Conservation (phyloP, 306 rosid genomes). For the Sechiopsis laciniata region DNA sequence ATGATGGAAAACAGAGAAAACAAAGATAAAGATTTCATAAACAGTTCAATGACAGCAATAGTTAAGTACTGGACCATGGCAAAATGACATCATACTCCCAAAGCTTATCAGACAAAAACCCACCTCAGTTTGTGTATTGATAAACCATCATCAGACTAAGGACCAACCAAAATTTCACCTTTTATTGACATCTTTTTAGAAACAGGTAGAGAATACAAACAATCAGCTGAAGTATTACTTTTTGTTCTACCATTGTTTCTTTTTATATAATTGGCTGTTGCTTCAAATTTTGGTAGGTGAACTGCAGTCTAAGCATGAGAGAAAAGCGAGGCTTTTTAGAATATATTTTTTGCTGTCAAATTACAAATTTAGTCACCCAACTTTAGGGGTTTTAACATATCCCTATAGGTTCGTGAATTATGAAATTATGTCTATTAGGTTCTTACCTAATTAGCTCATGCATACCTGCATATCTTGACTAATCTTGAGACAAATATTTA, state of each 20-base stretch:
- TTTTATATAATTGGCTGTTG: conserved; percentile 26
- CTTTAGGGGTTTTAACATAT: no score
- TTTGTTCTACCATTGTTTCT: conserved; percentile 15
- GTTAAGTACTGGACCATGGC: conserved; percentile 44
- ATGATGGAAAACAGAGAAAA: conserved; percentile 27
- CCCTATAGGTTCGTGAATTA: no score
- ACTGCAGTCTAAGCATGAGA: conserved; percentile 61
- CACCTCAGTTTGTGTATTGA: conserved; percentile 6
- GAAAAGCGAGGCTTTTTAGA: conserved; percentile 20
- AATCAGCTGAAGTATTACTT: conserved; percentile 13
- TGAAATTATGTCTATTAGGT: no score
- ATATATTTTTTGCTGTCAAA: neutral
- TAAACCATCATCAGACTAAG: conserved; percentile 5
- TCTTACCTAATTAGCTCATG: no score
- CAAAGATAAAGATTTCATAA: conserved; percentile 39
- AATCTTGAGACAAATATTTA: no score
- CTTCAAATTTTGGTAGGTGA: conserved; percentile 77
- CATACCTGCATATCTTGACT: no score
- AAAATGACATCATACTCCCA: conserved; percentile 1
- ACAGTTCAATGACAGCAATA: conserved; percentile 41
- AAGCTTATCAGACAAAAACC: conserved; percentile 12
- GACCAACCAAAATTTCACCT: conserved; percentile 14
- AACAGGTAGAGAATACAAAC: conserved; percentile 12
- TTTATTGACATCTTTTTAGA: neutral
- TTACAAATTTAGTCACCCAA: neutral